These are phyloP conservation scores for Kickxella alabastrina DNA, from an alignment of 192 early-diverging fungal species.

Conservation along the genomic window DNA sequence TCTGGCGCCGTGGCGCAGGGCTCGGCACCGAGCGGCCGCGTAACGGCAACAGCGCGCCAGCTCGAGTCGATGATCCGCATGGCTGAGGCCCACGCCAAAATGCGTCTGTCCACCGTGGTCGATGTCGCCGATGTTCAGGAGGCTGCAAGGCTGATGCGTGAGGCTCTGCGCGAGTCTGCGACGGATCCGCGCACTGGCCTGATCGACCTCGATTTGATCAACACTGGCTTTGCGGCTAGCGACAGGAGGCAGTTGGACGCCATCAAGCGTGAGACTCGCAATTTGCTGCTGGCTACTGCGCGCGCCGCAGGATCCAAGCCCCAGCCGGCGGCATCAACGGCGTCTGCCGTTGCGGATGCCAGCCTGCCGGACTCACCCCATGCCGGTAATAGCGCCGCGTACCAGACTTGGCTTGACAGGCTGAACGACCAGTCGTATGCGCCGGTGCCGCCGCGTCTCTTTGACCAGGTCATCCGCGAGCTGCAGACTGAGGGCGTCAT, in stretches of 20 bases:
- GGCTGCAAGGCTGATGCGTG: constrained; percentile 80
- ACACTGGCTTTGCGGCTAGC: constrained; percentile 80
- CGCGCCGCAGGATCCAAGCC: constrained; percentile 9
- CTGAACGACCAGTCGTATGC: constrained; percentile 47
- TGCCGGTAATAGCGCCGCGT: constrained; percentile 17
- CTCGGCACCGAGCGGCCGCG: constrained; percentile 50
- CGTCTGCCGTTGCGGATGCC: neutral
- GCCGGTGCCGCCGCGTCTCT: constrained; percentile 51
- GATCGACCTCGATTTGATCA: constrained; percentile 90
- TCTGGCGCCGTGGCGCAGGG: constrained; percentile 40
- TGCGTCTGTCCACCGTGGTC: constrained; percentile 77
- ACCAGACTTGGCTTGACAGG: constrained; percentile 42
- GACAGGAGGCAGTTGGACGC: constrained; percentile 57
- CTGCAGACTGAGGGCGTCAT: constrained; percentile 55
- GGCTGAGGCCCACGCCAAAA: constrained; percentile 86
- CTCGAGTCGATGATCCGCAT: constrained; percentile 97
- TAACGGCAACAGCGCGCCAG: constrained; percentile 93
- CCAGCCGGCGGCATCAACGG: neutral
- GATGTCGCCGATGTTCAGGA: constrained; percentile 82
- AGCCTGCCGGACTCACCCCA: constrained; percentile 15
- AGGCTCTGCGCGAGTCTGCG: constrained; percentile 86
- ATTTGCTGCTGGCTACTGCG: constrained; percentile 37
- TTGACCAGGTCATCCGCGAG: constrained; percentile 56
- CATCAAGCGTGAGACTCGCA: constrained; percentile 42
- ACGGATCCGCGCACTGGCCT: constrained; percentile 91